Evolutionary conservation across 1,139 yeast genomes (phyloP).

Genomic region (Candida tropicalis): DNA sequence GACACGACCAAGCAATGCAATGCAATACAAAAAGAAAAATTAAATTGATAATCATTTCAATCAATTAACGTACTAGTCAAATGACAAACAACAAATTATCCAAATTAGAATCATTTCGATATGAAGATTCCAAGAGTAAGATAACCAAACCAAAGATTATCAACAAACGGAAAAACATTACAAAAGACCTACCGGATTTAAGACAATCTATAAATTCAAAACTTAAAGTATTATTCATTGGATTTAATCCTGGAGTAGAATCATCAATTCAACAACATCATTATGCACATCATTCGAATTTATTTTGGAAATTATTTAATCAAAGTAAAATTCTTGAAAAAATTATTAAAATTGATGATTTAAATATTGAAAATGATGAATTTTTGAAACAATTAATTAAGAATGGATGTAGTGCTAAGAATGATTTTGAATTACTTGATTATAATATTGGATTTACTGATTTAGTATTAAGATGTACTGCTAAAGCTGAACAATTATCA

Average conservation of each 20-base stretch:
- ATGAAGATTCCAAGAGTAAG: neutral
- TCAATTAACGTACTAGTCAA: too few relatives aligned
- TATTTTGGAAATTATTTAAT: constrained; percentile 69
- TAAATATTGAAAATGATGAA: neutral
- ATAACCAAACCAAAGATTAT: neutral
- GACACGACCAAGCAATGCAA: too few relatives aligned
- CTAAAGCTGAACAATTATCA: constrained; percentile 57
- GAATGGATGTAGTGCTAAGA: constrained; percentile 46
- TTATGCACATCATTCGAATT: constrained; percentile 72
- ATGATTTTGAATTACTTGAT: constrained; percentile 49
- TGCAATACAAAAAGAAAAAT: constrained; percentile 1
- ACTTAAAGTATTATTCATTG: constrained; percentile 58
- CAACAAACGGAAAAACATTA: neutral
- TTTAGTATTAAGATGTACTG: constrained; percentile 66
- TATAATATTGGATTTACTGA: constrained; percentile 73
- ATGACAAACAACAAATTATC: neutral
- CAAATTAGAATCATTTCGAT: neutral
- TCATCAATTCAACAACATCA: constrained; percentile 69
- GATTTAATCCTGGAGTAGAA: constrained; percentile 73
- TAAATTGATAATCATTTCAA: neutral
- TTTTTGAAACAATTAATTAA: constrained; percentile 7
- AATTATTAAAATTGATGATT: constrained; percentile 16
- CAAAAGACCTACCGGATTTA: constrained; percentile 25
- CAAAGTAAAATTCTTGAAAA: constrained; percentile 48
- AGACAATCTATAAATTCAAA: constrained; percentile 36